Percentiles rank a stretch among this genome's conserved stretches.
phyloP scores from a whole-genome alignment of 192 early-diverging fungal genomes.

The Chytriomyces sp. region DNA sequence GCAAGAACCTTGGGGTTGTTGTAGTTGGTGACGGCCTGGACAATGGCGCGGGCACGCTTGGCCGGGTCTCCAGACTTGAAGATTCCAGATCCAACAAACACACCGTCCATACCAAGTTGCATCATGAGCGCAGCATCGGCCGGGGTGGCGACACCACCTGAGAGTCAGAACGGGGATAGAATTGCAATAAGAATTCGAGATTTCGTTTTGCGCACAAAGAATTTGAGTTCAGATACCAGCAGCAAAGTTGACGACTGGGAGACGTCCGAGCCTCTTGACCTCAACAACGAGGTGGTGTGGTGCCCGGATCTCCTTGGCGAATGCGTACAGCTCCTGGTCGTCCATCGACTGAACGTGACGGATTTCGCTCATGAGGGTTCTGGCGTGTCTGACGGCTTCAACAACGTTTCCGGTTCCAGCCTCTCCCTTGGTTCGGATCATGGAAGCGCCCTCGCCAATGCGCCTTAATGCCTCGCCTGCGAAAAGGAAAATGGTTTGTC shows the following conservation, averaged over 20 bases:
- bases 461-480: slow-evolving; percentile 92
- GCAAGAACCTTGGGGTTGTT: slow-evolving; percentile 88
- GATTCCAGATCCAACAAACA: slow-evolving; percentile 96
- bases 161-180: background rate
- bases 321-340: slow-evolving; percentile 90
- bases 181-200: background rate
- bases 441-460: slow-evolving; percentile 95
- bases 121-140: slow-evolving; percentile 99
- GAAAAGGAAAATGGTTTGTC: background rate
- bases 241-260: slow-evolving; percentile 99
- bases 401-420: slow-evolving; percentile 98
- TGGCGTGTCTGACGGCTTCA: slow-evolving; percentile 95
- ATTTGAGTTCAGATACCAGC: slow-evolving; percentile 56
- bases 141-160: slow-evolving; percentile 93
- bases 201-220: background rate
- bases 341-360: slow-evolving; percentile 81
- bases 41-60: slow-evolving; percentile 91
- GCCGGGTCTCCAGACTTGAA: slow-evolving; percentile 92
- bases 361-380: slow-evolving; percentile 88
- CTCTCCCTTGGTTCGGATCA: slow-evolving; percentile 99
- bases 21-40: slow-evolving; percentile 96
- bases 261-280: slow-evolving; percentile 80
- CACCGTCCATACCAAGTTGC: slow-evolving; percentile 98
- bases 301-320: slow-evolving; percentile 95
- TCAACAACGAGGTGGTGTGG: slow-evolving; percentile 91